phyloP scores from a whole-genome alignment of 2,329 filamentous ascomycete genomes.

The Ustilaginoidea virens region DNA sequence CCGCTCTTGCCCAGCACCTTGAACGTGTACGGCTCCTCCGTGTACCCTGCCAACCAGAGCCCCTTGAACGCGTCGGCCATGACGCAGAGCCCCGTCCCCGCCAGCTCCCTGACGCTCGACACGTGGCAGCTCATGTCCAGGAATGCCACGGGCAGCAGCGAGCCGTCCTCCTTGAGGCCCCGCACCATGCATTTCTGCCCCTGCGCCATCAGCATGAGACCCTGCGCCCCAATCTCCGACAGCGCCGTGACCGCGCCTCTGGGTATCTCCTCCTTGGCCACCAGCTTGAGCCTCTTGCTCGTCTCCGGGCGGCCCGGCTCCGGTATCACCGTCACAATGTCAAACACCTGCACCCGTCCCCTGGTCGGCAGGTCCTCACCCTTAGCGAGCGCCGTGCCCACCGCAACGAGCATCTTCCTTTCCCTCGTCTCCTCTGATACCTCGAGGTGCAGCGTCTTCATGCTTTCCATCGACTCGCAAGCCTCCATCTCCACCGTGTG shows the following conservation, averaged over 20 bases:
- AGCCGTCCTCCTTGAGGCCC: constrained; percentile 88
- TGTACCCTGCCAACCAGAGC: constrained; percentile 91
- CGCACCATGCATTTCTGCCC: constrained; percentile 96
- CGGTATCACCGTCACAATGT: constrained; percentile 82
- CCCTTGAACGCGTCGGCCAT: constrained; percentile 88
- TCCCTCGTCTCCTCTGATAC: constrained; percentile 84
- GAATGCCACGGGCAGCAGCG: constrained; percentile 83
- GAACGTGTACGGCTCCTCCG: constrained; percentile 93
- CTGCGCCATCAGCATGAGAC: constrained; percentile 77
- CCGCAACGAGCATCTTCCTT: constrained; percentile 63
- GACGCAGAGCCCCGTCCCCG: constrained; percentile 69
- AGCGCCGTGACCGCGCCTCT: constrained; percentile 82
- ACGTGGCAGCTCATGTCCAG: constrained; percentile 96
- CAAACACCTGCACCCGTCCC: constrained; percentile 78
- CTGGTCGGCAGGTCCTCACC: constrained; percentile 83
- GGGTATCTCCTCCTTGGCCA: constrained; percentile 80
- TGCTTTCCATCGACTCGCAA: constrained; percentile 63
- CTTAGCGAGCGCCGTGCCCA: constrained; percentile 73
- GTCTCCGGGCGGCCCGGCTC: constrained; percentile 77
- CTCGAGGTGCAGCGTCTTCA: constrained; percentile 75
- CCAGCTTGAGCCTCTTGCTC: constrained; percentile 67
- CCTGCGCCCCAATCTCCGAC: constrained; percentile 72
- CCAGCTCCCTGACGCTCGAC: constrained; percentile 67
- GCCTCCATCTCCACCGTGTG: constrained; percentile 60
- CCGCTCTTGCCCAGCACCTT: constrained; percentile 80